These are phyloP conservation scores for Ettlia oleoabundans DNA, from an alignment of 139 green algal genomes.

Conservation along the genomic window DNA sequence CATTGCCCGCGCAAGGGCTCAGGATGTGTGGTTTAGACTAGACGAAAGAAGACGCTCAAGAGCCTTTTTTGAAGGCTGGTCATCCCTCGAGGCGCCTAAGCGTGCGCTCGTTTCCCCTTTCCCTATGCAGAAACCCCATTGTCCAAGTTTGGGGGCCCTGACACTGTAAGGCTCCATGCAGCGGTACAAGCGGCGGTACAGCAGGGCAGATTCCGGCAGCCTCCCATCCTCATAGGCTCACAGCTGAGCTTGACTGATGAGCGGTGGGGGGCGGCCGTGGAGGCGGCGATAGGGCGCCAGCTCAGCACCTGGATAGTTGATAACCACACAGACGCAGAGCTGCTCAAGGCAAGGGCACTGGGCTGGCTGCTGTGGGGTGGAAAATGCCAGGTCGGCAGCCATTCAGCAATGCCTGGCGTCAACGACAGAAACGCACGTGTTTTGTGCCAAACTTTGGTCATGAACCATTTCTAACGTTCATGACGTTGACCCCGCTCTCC, in stretches of 20 bases:
- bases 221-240: conserved; percentile 47
- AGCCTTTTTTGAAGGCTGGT: too few species aligned
- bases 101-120: background rate
- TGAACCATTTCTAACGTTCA: background rate
- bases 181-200: conserved; percentile 9
- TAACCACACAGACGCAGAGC: background rate
- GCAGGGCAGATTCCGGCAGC: conserved; percentile 30
- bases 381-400: too few species aligned
- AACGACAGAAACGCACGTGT: too few species aligned
- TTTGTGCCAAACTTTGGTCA: too few species aligned
- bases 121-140: background rate
- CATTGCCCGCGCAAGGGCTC: too few species aligned
- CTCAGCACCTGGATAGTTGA: conserved; percentile 18
- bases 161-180: background rate
- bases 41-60: too few species aligned
- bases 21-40: too few species aligned
- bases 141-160: conserved; percentile 29
- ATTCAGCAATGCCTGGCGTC: too few species aligned
- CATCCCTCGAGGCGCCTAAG: background rate
- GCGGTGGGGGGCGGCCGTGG: conserved; percentile 41
- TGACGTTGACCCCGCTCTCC: background rate
- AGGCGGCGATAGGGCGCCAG: conserved; percentile 9
- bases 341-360: background rate
- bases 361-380: background rate
- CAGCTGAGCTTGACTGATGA: conserved; percentile 39